phyloP scores from a whole-genome alignment of 1,284 basidiomycete genomes.

The Pterula multifida region DNA sequence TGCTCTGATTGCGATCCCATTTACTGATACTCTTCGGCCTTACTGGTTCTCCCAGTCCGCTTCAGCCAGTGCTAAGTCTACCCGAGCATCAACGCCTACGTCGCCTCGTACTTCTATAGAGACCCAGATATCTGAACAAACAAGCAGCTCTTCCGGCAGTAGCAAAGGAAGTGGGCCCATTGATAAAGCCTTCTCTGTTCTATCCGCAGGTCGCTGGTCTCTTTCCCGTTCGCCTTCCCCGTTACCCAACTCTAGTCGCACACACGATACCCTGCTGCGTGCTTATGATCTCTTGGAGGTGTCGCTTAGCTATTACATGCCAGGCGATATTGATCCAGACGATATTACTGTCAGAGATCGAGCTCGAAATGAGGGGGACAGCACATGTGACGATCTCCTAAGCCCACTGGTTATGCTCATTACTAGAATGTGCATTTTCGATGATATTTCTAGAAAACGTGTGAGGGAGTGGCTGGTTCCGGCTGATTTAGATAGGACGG shows the following conservation, averaged over 20 bases:
- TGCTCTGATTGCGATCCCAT: slow-evolving; percentile 58
- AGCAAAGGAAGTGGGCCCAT: slow-evolving; percentile 36
- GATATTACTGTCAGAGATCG: slow-evolving; percentile 42
- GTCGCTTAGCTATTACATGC: slow-evolving; percentile 53
- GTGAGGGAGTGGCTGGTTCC: slow-evolving; percentile 64
- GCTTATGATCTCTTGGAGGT: slow-evolving; percentile 55
- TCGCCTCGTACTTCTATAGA: slow-evolving; percentile 17
- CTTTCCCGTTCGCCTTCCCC: slow-evolving; percentile 44
- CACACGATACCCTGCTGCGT: slow-evolving; percentile 44
- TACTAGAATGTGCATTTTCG: slow-evolving; percentile 53
- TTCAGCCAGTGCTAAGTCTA: not conserved
- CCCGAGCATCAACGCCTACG: not conserved
- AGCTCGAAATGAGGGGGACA: slow-evolving; percentile 35
- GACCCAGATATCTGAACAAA: slow-evolving; percentile 24
- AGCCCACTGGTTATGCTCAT: slow-evolving; percentile 67
- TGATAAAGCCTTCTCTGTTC: slow-evolving; percentile 50
- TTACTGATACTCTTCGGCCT: slow-evolving; percentile 21
- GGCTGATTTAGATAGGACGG: slow-evolving; percentile 64
- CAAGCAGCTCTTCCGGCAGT: slow-evolving; percentile 16
- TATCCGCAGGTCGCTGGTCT: slow-evolving; percentile 42
- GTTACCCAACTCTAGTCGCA: slow-evolving; percentile 14
- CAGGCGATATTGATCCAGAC: slow-evolving; percentile 50
- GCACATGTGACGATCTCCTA: slow-evolving; percentile 62
- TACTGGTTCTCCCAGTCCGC: slow-evolving; percentile 4
- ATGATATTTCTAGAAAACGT: slow-evolving; percentile 40